Conservation (phyloP, 306 rosid species). For the Trichosanthes truncata region DNA sequence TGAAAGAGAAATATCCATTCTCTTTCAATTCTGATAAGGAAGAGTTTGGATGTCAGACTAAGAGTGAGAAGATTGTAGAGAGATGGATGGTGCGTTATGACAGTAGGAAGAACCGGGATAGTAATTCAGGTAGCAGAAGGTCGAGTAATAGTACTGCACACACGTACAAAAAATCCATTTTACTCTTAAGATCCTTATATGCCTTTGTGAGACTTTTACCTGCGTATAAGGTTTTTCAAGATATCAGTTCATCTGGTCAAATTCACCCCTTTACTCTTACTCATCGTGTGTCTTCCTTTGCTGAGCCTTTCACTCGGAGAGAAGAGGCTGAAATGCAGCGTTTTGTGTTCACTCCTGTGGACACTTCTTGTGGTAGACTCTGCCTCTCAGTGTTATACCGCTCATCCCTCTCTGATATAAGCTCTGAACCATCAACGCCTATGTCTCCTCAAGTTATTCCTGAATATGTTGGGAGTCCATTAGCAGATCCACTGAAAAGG, state of each 20-base stretch:
- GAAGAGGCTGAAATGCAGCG: constrained; percentile 62
- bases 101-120: constrained; percentile 38
- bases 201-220: constrained; percentile 68
- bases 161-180: constrained; percentile 50
- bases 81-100: constrained; percentile 80
- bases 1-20: constrained; percentile 32
- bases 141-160: constrained; percentile 36
- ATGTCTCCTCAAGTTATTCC: constrained; percentile 63
- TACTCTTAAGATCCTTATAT: constrained; percentile 78
- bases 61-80: constrained; percentile 66
- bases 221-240: constrained; percentile 49
- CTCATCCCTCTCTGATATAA: constrained; percentile 36
- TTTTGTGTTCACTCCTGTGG: constrained; percentile 75
- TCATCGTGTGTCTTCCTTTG: constrained; percentile 58
- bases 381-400: constrained; percentile 58
- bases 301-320: constrained; percentile 55
- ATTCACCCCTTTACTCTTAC: constrained; percentile 47
- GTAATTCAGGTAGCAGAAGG: constrained; percentile 44
- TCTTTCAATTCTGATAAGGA: constrained; percentile 42
- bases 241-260: constrained; percentile 52
- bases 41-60: constrained; percentile 31
- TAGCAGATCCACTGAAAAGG: constrained; percentile 52
- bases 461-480: constrained; percentile 82
- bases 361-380: constrained; percentile 65
- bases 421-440: constrained; percentile 53